These are phyloP conservation scores for Alternaria infectoria DNA, from an alignment of 2,329 filamentous ascomycete genomes.

Conservation along the genomic window DNA sequence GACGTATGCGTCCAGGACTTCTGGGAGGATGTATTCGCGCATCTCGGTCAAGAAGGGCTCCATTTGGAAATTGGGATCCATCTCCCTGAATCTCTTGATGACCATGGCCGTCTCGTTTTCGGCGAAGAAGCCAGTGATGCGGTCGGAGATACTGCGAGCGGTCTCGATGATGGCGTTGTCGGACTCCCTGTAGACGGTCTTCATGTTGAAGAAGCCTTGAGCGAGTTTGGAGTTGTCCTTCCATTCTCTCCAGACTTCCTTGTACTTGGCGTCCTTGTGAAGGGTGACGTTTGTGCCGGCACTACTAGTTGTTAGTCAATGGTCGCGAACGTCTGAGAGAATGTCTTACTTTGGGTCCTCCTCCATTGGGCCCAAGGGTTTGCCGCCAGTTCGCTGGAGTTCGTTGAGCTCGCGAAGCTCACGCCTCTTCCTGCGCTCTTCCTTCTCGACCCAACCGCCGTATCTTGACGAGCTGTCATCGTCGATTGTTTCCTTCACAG, in stretches of 20 bases:
- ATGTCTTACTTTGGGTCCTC: conserved; percentile 85
- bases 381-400: conserved; percentile 57
- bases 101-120: conserved; percentile 98
- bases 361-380: conserved; percentile 64
- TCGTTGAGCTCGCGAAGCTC: conserved; percentile 73
- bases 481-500: conserved; percentile 92
- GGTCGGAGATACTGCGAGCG: conserved; percentile 90
- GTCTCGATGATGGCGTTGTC: conserved; percentile 95
- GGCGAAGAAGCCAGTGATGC: conserved; percentile 93
- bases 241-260: conserved; percentile 98
- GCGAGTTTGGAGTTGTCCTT: conserved; percentile 87
- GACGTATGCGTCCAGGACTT: conserved; percentile 96
- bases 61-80: conserved; percentile 93
- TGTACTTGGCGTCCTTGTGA: conserved; percentile 97
- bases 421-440: conserved; percentile 82
- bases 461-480: conserved; percentile 96
- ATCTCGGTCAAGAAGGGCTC: conserved; percentile 95
- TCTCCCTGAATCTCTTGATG: conserved; percentile 96
- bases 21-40: conserved; percentile 95
- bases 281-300: conserved; percentile 93
- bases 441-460: conserved; percentile 95
- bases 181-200: conserved; percentile 90
- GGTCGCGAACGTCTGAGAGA: not conserved
- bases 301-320: conserved; percentile 55
- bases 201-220: conserved; percentile 85